Evolutionary conservation across 108 stramenopile species (phyloP), one percentile per base, ranked within the genome.

Genomic region (Nitzschia sp.): DNA sequence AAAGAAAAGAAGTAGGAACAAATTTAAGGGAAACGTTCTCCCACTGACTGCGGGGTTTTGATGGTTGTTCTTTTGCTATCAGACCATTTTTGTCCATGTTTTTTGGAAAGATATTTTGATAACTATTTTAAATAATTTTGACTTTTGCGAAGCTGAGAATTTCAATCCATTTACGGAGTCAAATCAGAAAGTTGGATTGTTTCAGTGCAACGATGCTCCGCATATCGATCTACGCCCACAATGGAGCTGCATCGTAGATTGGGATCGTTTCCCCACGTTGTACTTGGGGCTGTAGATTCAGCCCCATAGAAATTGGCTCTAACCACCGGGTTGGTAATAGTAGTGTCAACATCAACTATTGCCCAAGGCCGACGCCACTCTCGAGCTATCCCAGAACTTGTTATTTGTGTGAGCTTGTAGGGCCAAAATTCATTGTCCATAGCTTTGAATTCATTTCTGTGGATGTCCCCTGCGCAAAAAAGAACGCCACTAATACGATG

Each of bases 381-480:
- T 26, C 64, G 55, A 30, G 65, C 73, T 36, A 74, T 60, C 3
- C 65, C 73, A n/a, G 62, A 64, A 23, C 64, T 66, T 16, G 65
- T 59, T 26, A 74, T 58, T 45, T 74, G 73, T 1, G 28, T 58
- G 22, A 74, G 41, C 17, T 54, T 54, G 34, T 74, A 74, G 13
- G 73, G 73, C 32, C 64, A 74, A 21, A 15, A 23, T 0, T 26
- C 50, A 23, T 25, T 29, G 9, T 58, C 48, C 29, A 13, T 6
- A 13, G 48, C 34, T 26, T 66, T 74, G 58, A 64, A 74, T 34
- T 74, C 73, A 44, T 74, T 74, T 15, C 73, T 56, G 47, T 74
- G 73, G 33, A 74, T 74, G 34, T 74, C 73, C 8, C 73, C 73
- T 23, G 73, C 53, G 38, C 65, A 53, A 28, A 74, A 74, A 5